Evolutionary conservation across 805 yeast genomes (phyloP), one percentile per base, ranked within the genome.

Genomic region (Phaffomyces antillensis): DNA sequence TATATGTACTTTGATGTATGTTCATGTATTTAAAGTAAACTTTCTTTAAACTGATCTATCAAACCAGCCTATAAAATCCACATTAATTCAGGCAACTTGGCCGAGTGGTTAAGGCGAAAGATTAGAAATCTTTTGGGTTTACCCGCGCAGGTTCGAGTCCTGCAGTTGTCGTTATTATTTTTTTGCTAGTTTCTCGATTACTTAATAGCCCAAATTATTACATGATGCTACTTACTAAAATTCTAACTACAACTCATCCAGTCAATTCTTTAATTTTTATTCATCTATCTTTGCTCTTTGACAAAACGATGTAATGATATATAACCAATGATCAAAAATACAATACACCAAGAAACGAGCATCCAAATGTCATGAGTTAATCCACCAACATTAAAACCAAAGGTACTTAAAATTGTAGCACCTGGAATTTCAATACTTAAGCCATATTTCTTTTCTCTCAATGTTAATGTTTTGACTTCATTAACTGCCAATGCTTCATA

Each of bases 371-470:
- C 98, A 32, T 70, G 69, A 63, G 77, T 64, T 43, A 86, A 75
- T 2, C 90, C 93, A 23, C 81, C 78, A 13, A 87, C 91, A 52
- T 86, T 77, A 63, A 93, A 93, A 0, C 99, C 99, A 69, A 93
- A 93, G 0, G 98, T 88, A 53, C 95, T 86, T 54, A 93, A 72
- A 45, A 93, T 93, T 2, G 96, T 95, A 2, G 99, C 98, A 11
- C 99, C 99, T 0, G 99, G 99, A 15, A 93, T 95, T 63, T 89
- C 96, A 55, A 93, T 91, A 38, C 90, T 85, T 37, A 93, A 73
- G 0, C 99, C 99, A 58, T 83, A 91, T 65, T 93, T 93, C 60
- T 79, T 82, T 61, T 93, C 99, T 51, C 78, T 79, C 55, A 93
- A 71, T 13, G 87, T 81, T 60, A 93, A 72, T 32, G 87, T 86